Conservation (phyloP, 768 basidiomycete species). For the Pholiota conissans region DNA sequence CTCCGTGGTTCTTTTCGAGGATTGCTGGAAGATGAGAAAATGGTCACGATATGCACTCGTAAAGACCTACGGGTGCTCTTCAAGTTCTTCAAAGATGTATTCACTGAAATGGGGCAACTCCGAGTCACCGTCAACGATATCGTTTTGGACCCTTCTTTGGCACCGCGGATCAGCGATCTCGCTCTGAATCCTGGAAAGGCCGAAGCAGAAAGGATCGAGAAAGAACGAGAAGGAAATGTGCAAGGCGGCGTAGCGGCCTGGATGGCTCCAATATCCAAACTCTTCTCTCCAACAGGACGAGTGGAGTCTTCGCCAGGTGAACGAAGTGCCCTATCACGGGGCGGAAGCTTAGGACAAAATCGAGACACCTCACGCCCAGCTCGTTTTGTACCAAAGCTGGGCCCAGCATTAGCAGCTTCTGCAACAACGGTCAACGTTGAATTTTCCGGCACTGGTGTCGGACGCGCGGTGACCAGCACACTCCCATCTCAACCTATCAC, state of each 20-base stretch:
- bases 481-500: slow-evolving; percentile 23
- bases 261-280: slow-evolving; percentile 86
- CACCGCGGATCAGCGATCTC: slow-evolving; percentile 67
- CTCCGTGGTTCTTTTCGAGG: slow-evolving; percentile 76
- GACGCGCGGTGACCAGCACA: slow-evolving; percentile 40
- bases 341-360: neutral
- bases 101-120: slow-evolving; percentile 80
- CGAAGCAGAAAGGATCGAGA: slow-evolving; percentile 37
- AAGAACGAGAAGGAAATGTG: slow-evolving; percentile 27
- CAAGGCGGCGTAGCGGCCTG: slow-evolving; percentile 51
- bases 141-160: slow-evolving; percentile 82
- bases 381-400: slow-evolving; percentile 73
- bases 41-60: slow-evolving; percentile 60
- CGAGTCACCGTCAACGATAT: slow-evolving; percentile 86
- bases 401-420: slow-evolving; percentile 83
- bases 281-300: slow-evolving; percentile 48
- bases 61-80: slow-evolving; percentile 83
- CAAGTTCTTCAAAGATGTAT: slow-evolving; percentile 82
- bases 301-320: slow-evolving; percentile 20
- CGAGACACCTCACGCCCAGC: slow-evolving; percentile 26
- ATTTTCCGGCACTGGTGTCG: slow-evolving; percentile 71
- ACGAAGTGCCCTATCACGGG: slow-evolving; percentile 13
- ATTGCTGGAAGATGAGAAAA: slow-evolving; percentile 74
- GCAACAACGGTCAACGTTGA: slow-evolving; percentile 95
- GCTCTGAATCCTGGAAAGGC: slow-evolving; percentile 62